Evolutionary conservation across 768 basidiomycete species (phyloP), one percentile per base, ranked within the genome.

Genomic region (Suillus subaureus): DNA sequence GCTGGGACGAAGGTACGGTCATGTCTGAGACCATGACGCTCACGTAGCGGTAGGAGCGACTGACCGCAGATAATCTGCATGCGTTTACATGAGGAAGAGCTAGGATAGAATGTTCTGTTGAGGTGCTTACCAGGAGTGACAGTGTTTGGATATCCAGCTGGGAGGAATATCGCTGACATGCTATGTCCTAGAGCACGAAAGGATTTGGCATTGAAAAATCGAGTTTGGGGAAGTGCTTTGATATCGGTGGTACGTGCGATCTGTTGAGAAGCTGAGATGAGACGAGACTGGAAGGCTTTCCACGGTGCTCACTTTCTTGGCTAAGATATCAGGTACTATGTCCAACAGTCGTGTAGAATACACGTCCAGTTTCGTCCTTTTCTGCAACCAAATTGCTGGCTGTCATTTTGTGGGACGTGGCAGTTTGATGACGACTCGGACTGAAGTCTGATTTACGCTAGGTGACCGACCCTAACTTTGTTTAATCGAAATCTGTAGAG

Each of bases 111-210:
- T n/a, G 42, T 7, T 11, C 26, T 15, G 43, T 11, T 31, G 7
- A 8, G 62, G 64, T 40, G 43, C 69, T 42, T 66, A 87, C 88
- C 89, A 73, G 86, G 80, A 61, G 88, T 86, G 31, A 90, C 88
- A 28, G 78, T 87, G 8, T 78, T 72, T 3, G 89, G 89, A 67
- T 87, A 89, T 0, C 88, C 88, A 16, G 85, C 82, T 2, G 88
- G 88, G 28, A 89, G 82, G 67, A 90, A 90, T 35, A 89, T 33
- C 28, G 37, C 54, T 28, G 55, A 28, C 35, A 63, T 13, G 11
- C 28, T 28, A 21, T 37, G 62, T 3, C 62, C 8, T 23, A 58
- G 16, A 28, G 57, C 23, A 16, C 6, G 37, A 9, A 23, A 39
- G 4, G 57, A 23, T 39, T 58, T 58, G 5, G 5, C 57, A 39